Evolutionary conservation across 768 basidiomycete species (phyloP).

Genomic region (Chalciporus sphaerocephalus): DNA sequence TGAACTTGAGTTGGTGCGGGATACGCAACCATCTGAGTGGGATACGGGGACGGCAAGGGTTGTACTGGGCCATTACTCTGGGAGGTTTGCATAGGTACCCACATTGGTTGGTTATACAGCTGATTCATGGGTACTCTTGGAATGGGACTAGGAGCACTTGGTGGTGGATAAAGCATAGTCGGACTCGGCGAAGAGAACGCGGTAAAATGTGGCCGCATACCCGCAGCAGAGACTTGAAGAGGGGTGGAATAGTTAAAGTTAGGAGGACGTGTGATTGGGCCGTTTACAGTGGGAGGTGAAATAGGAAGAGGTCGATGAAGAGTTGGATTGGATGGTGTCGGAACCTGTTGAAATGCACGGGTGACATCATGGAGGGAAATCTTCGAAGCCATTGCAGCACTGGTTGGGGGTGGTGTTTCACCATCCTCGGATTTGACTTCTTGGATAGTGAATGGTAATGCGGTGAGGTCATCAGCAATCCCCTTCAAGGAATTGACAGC

Average conservation of each 20-base stretch:
- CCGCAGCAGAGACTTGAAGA: conserved; percentile 41
- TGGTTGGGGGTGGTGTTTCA: conserved; percentile 67
- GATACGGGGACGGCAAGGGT: conserved; percentile 55
- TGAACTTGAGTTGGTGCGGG: conserved; percentile 47
- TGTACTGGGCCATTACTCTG: conserved; percentile 54
- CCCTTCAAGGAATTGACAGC: conserved; percentile 78
- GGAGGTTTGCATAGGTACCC: conserved; percentile 51
- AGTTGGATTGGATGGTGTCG: conserved; percentile 49
- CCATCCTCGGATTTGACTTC: conserved; percentile 87
- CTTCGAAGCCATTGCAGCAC: conserved; percentile 54
- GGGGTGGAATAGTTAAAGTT: conserved; percentile 34
- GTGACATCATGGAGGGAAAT: conserved; percentile 83
- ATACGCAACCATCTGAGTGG: conserved; percentile 62
- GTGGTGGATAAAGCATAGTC: conserved; percentile 60
- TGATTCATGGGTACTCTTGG: conserved; percentile 61
- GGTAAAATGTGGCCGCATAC: conserved; percentile 53
- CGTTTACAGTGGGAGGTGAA: conserved; percentile 45
- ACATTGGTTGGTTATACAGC: conserved; percentile 59
- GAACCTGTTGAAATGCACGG: conserved; percentile 84
- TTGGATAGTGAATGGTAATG: conserved; percentile 74
- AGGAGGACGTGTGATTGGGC: conserved; percentile 25
- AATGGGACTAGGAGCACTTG: conserved; percentile 59
- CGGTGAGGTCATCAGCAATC: conserved; percentile 77
- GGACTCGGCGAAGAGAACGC: conserved; percentile 63
- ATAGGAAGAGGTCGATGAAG: conserved; percentile 45